A percentile compares a stretch with the other conserved stretches of the same genome.
Conservation (phyloP, 2,329 filamentous ascomycete genomes). For the Colletotrichum gigasporum region DNA sequence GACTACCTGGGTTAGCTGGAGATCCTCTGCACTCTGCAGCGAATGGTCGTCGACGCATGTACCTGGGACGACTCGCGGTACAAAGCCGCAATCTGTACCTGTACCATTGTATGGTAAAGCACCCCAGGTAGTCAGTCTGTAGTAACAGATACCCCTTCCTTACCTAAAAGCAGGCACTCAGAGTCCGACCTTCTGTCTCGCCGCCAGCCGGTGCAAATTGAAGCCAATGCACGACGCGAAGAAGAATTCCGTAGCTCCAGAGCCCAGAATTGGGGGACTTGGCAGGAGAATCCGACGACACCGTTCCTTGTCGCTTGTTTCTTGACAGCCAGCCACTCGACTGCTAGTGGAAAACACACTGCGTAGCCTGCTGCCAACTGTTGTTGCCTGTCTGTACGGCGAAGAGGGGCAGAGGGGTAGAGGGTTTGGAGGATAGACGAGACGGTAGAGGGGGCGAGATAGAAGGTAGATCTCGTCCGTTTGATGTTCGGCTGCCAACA, state of each 20-base stretch:
- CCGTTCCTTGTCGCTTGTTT: background rate
- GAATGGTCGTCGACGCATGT: background rate
- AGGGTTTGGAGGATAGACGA: background rate
- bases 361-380: too few relatives aligned
- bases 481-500: conserved; percentile 14
- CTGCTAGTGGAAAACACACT: background rate
- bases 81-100: background rate
- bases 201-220: background rate
- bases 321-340: conserved; percentile 6
- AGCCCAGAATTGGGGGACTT: background rate
- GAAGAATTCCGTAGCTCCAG: background rate
- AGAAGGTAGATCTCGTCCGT: conserved; percentile 5
- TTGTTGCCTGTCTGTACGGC: too few relatives aligned
- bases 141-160: too few relatives aligned
- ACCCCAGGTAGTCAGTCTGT: too few relatives aligned
- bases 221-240: background rate
- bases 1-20: conserved; percentile 19
- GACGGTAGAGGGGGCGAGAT: background rate
- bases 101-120: too few relatives aligned
- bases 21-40: conserved; percentile 26
- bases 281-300: background rate
- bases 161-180: too few relatives aligned
- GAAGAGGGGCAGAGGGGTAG: too few relatives aligned
- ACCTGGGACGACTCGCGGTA: conserved; percentile 6
- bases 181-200: too few relatives aligned